Base-by-base conservation (phyloP, 257 asterid species). In the Jacaranda copaia region DNA sequence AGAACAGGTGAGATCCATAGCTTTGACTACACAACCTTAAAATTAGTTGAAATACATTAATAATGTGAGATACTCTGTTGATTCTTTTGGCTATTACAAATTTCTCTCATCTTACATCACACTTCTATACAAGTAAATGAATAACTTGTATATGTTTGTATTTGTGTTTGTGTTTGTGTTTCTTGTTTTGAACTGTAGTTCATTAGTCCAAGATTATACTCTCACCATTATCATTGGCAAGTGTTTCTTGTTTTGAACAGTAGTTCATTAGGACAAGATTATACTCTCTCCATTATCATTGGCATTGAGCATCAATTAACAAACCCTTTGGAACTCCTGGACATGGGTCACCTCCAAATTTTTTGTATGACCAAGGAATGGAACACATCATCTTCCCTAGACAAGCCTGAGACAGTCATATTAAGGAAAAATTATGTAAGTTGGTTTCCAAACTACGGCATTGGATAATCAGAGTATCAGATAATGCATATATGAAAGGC, bases 261-360 rank as follows among this genome's bases (percentile, higher is more conserved):
- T 74, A 45, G 72, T 49, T 35, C 3, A 46, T 82, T 42, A 39
- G 53, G 14, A 43, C 45, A 53, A 46, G 43, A 16, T 9, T 38
- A 15, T 57, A 4, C 19, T 52, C 20, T 65, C 38, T 7, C 46
- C 61, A 14, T 40, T 57, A 45, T 82, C 81, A 85, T 79, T 71
- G 70, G 76, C 92, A 91, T 57, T 81, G 86, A 70, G 89, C 97
- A 62, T 87, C 88, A 51, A 88, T 77, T 84, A 85, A 51, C 77
- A 89, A 71, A 55, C 79, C 40, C 74, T 87, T 90, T 13, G 62
- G 82, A 70, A 73, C 77, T 79, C 91, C 95, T 6, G 90, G 90
- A 46, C 88, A 88, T 40, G 89, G 92, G 62, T 88, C 94, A 4
- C 84, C 91, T 46, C 96, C 91, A 69, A 89, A 88, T 59, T 5